These are phyloP conservation scores for Leccinum arenicola DNA, from an alignment of 768 basidiomycete species.

Conservation along the genomic window DNA sequence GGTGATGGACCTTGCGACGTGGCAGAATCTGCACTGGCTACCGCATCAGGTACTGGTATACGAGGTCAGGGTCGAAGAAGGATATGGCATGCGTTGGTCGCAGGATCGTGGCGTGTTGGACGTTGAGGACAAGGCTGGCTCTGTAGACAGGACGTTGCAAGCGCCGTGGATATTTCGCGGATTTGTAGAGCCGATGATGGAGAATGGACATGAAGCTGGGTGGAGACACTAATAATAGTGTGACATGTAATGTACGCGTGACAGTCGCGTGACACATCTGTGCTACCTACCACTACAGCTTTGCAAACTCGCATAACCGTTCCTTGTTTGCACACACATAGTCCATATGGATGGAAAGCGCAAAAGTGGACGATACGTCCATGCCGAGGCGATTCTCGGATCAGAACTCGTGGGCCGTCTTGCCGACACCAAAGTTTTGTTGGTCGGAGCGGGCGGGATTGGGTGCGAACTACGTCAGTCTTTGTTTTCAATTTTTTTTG, in stretches of 20 bases:
- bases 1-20: conserved; percentile 50
- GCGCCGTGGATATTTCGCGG: conserved; percentile 57
- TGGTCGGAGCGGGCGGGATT: conserved; percentile 96
- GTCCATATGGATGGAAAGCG: conserved; percentile 9
- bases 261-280: conserved; percentile 25
- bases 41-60: conserved; percentile 62
- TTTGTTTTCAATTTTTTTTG: background rate
- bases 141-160: background rate
- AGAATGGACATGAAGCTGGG: conserved; percentile 58
- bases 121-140: background rate
- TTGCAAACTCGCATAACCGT: background rate
- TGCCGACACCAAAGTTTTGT: conserved; percentile 65
- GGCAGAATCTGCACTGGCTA: conserved; percentile 67
- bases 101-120: conserved; percentile 37
- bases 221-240: conserved; percentile 49
- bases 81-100: conserved; percentile 70
- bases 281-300: background rate
- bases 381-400: conserved; percentile 81
- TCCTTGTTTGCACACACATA: background rate
- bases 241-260: conserved; percentile 23
- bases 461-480: conserved; percentile 90
- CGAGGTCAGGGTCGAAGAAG: conserved; percentile 55
- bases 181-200: conserved; percentile 68
- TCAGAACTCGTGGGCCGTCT: conserved; percentile 61
- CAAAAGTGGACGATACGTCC: conserved; percentile 41